Base-by-base conservation (phyloP, 208 protist genomes). In the Naegleria lovaniensis region DNA sequence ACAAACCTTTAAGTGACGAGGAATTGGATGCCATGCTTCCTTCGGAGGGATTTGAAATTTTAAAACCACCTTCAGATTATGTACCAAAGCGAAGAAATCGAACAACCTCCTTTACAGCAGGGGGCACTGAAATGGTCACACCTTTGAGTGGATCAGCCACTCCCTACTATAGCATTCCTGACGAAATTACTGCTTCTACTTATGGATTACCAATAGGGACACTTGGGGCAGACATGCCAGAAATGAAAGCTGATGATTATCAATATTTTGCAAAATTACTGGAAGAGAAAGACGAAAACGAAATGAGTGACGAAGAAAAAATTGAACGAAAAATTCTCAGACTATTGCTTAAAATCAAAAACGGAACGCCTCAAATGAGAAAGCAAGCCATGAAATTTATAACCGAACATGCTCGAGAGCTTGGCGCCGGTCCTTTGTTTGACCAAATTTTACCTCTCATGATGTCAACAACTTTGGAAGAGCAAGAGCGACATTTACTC, bases 341-440 rank as follows among this genome's bases (percentile, higher is more conserved):
- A 92, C 96, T 99, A 83, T 94, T 99, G 25, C 97, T 99, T 55
- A 98, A 98, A 92, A 96, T 99, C 83, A 99, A 99, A 93, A 99
- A 99, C 94, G 99, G 99, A 87, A 99, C 98, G 59, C 97, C 97
- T 48, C 96, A 94, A 90, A 97, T 99, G 95, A 94, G 99, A 22
- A 99, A 99, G 92, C 92, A 94, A 85, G 98, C 97, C 36, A 96
- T 99, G 84, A 95, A 98, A 41, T 98, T 98, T 91, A 93, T 99
- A 16, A 99, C 99, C 5, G 98, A 99, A 86, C 99, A 99, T 95
- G 97, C 98, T 16, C 92, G 95, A 83, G 95, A 99, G 41, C 99
- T 99, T 92, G 99, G 99, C 38, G 97, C 98, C 25, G 95, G 95
- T 41, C 94, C 98, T 39, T 96, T 99, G 22, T 99, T 99, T 93